phyloP scores from a whole-genome alignment of 2,329 filamentous ascomycete genomes.

The Cryphonectria radicalis region DNA sequence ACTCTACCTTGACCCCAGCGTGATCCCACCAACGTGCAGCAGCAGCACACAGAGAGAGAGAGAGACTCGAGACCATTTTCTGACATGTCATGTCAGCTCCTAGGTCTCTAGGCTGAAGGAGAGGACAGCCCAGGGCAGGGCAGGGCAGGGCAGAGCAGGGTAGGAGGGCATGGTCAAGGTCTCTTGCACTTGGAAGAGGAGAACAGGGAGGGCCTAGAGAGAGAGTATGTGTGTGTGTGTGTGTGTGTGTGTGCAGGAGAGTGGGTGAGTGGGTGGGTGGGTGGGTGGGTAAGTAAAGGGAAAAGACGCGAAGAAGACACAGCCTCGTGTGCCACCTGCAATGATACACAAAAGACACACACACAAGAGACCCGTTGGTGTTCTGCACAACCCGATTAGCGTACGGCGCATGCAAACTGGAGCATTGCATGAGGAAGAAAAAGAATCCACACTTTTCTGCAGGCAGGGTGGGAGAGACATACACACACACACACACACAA shows the following conservation, averaged over 20 bases:
- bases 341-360: background rate
- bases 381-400: background rate
- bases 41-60: background rate
- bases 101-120: background rate
- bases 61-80: background rate
- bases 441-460: background rate
- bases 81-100: background rate
- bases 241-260: background rate
- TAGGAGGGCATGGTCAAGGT: background rate
- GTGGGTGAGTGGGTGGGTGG: background rate
- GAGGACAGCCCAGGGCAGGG: background rate
- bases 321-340: slow-evolving; percentile 1
- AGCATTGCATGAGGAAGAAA: background rate
- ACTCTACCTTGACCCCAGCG: background rate
- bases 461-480: background rate
- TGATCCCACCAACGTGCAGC: background rate
- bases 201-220: too few species aligned
- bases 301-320: background rate
- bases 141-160: background rate
- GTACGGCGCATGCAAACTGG: background rate
- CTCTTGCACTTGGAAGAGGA: background rate
- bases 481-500: background rate
- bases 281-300: background rate
- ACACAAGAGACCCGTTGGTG: background rate
- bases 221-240: background rate